These are phyloP conservation scores for Paraphaeosphaeria sporulosa DNA, from an alignment of 2,329 filamentous ascomycete genomes.

Conservation along the genomic window DNA sequence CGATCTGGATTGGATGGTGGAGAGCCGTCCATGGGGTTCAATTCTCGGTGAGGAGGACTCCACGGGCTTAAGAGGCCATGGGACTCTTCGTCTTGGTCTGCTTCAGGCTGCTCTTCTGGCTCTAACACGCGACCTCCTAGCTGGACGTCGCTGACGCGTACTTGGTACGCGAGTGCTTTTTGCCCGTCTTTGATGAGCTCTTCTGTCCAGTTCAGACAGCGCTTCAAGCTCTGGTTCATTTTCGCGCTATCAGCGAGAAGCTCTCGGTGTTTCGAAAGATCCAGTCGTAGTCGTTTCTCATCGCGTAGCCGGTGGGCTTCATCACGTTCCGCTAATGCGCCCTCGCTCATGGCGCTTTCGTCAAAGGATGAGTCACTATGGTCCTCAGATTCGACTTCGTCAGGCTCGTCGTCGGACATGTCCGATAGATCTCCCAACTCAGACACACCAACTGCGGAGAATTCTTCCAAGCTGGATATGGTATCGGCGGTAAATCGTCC, in stretches of 20 bases:
- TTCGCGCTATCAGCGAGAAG: slow-evolving; percentile 89
- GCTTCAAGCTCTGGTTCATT: slow-evolving; percentile 92
- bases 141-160: slow-evolving; percentile 79
- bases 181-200: slow-evolving; percentile 87
- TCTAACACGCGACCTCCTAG: slow-evolving; percentile 81
- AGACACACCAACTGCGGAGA: slow-evolving; percentile 36
- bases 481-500: slow-evolving; percentile 72
- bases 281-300: slow-evolving; percentile 81
- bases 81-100: slow-evolving; percentile 30
- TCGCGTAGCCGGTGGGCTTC: slow-evolving; percentile 72
- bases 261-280: slow-evolving; percentile 88
- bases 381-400: slow-evolving; percentile 55
- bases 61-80: slow-evolving; percentile 47
- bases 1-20: slow-evolving; percentile 35
- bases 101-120: slow-evolving; percentile 66
- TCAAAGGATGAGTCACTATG: slow-evolving; percentile 61
- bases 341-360: slow-evolving; percentile 54
- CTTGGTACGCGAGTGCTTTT: slow-evolving; percentile 84
- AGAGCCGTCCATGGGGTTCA: slow-evolving; percentile 24
- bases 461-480: slow-evolving; percentile 56
- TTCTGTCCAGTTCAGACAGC: slow-evolving; percentile 89
- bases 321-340: slow-evolving; percentile 52
- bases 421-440: slow-evolving; percentile 49
- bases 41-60: slow-evolving; percentile 39
- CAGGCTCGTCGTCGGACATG: slow-evolving; percentile 47